Evolutionary conservation across 2,329 filamentous ascomycete genomes (phyloP).

Genomic region (Alternaria gaisen): DNA sequence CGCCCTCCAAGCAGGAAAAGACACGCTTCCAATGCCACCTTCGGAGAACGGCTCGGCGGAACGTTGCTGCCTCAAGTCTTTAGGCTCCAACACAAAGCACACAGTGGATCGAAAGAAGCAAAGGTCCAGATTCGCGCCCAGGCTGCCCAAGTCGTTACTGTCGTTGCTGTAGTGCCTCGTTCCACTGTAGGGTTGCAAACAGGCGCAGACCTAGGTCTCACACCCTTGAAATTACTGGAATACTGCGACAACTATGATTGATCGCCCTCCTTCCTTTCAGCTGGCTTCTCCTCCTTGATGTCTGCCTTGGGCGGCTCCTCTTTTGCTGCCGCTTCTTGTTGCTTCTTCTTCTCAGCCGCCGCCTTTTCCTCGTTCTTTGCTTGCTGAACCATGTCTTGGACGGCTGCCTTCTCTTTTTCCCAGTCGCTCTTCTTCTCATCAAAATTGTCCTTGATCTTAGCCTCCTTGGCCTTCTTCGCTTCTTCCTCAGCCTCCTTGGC

Average conservation of each 20-base stretch:
- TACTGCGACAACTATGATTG: constrained; percentile 9
- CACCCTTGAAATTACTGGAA: constrained; percentile 2
- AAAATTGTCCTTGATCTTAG: constrained; percentile 84
- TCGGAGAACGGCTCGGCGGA: constrained; percentile 25
- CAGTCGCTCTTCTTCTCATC: constrained; percentile 80
- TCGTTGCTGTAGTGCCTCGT: constrained; percentile 20
- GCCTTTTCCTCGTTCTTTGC: constrained; percentile 57
- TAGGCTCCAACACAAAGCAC: constrained; percentile 1
- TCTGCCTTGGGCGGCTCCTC: constrained; percentile 34
- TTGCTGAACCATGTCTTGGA: constrained; percentile 72
- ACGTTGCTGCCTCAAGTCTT: neutral
- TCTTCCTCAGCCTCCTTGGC: constrained; percentile 82
- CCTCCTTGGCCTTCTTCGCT: constrained; percentile 73
- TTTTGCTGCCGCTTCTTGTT: constrained; percentile 59
- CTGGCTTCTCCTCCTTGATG: constrained; percentile 34
- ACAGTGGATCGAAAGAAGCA: constrained; percentile 12
- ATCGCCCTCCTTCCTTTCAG: constrained; percentile 21
- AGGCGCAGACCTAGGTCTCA: neutral
- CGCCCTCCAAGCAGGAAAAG: constrained; percentile 26
- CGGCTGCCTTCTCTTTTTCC: constrained; percentile 86
- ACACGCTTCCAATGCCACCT: constrained; percentile 18
- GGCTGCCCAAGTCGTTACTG: constrained; percentile 25
- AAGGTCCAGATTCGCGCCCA: constrained; percentile 9
- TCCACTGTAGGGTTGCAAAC: neutral
- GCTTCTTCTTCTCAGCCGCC: constrained; percentile 58